phyloP scores from a whole-genome alignment of 805 yeast genomes.

The Priceomyces fermenticarens region DNA sequence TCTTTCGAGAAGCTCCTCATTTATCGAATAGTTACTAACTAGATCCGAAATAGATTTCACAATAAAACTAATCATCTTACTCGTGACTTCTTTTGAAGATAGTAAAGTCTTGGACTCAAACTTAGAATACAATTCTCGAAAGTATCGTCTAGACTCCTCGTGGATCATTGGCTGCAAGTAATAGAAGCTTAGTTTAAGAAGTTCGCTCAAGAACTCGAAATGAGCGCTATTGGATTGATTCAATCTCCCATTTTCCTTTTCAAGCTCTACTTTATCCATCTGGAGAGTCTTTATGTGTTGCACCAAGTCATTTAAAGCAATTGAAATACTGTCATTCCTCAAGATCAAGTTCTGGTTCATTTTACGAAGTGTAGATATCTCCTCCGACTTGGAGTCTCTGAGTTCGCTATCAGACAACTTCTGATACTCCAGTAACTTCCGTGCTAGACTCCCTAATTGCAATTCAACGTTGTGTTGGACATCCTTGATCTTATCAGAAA shows the following conservation, averaged over 20 bases:
- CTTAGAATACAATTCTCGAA: slow-evolving; percentile 6
- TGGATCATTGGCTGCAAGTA: slow-evolving; percentile 14
- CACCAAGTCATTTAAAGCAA: slow-evolving; percentile 2
- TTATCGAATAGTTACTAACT: slow-evolving; percentile 12
- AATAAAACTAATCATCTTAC: slow-evolving; percentile 10
- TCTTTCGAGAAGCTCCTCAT: slow-evolving; percentile 12
- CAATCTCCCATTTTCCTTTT: slow-evolving; percentile 32
- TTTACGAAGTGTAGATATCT: not conserved
- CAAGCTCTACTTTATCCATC: slow-evolving; percentile 28
- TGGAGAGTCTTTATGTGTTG: slow-evolving; percentile 4
- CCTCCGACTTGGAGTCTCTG: not conserved
- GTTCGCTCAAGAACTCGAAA: slow-evolving; percentile 1
- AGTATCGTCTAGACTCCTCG: slow-evolving; percentile 11
- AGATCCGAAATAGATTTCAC: slow-evolving; percentile 13
- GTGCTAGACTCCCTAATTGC: too few species aligned
- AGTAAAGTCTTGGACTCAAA: slow-evolving; percentile 4
- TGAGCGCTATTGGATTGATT: slow-evolving; percentile 28
- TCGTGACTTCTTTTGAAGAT: slow-evolving; percentile 5
- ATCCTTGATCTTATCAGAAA: too few species aligned
- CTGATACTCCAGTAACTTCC: too few species aligned
- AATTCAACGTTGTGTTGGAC: too few species aligned
- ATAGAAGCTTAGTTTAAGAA: slow-evolving; percentile 3
- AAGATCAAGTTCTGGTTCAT: slow-evolving; percentile 1
- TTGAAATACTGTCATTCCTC: slow-evolving; percentile 1
- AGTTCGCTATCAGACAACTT: not conserved